Base-by-base conservation (phyloP, 2,329 filamentous ascomycete species). In the Eutypella sp. region DNA sequence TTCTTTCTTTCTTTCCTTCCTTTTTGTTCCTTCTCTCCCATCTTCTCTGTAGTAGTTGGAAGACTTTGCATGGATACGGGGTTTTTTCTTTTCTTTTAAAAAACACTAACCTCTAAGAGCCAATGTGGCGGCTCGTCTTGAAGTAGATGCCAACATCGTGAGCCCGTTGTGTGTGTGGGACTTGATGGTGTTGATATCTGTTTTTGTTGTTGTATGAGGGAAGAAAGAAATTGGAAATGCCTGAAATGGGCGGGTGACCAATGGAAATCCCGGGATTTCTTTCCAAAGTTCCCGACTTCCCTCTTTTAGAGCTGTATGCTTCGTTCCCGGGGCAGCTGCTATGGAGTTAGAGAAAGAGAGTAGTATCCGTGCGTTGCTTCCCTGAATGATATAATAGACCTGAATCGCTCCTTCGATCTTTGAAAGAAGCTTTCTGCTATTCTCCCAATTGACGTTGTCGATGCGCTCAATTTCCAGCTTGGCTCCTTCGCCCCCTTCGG, bases 91-190 rank as follows among this genome's bases (percentile, higher is more conserved):
- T n/a, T n/a, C n/a, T n/a, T n/a, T n/a, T n/a, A n/a, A n/a, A n/a
- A n/a, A 23, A 41, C 19, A 55, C 55, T 49, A 60, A 71, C 69
- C 68, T 67, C 68, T 61, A 60, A 72, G 57, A 46, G 65, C 69
- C 61, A 72, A 56, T 45, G 67, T 57, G 57, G 67, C 65, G 42
- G 62, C 63, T 59, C 66, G 65, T 64, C 67, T 63, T 44, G 68
- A 66, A 11, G 29, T 15, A 48, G 64, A 65, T 50, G 67, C 65
- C 49, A 71, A 57, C 68, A 72, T 72, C 54, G n/a, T n/a, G n/a
- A n/a, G n/a, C n/a, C n/a, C n/a, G n/a, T n/a, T 52, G 13, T 33
- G 29, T 33, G 6, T 33, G 13, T 29, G 7, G 7, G 25, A 7
- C 13, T 29, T 29, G 25, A n/a, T n/a, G n/a, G n/a, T n/a, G n/a